Evolutionary conservation across 2,329 filamentous ascomycete species (phyloP), one percentile per base, ranked within the genome.

Genomic region (Talaromyces piceae): DNA sequence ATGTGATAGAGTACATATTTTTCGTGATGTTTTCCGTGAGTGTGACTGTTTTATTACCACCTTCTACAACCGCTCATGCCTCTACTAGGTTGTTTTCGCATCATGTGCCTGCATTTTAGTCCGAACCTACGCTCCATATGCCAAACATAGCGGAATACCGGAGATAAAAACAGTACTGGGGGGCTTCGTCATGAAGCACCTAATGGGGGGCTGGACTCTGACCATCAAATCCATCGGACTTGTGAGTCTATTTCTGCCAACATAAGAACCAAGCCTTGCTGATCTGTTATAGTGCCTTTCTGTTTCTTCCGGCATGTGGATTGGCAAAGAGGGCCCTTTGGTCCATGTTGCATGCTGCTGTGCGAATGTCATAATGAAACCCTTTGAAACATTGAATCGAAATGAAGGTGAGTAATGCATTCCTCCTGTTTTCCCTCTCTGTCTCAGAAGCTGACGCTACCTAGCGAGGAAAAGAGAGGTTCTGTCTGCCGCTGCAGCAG

Each of bases 261-360:
- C 18, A 47, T 8, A 12, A 9, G 20, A 25, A 27, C 20, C 8
- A 31, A 5, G 4, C 4, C 63, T 52, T 66, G 25, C 50, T 61
- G 45, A 57, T 65, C 68, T 41, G 8, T 22, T n/a, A 11, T 54
- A 94, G 82, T 91, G 90, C 66, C 80, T 97, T 30, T 87, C 91
- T 41, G 91, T 96, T 41, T 88, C 88, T 58, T 96, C 91, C 5
- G 91, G 91, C 47, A 84, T 98, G 76, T 97, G 93, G 91, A 75
- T 97, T 12, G 91, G 91, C 27, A 97, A 97, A 68, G 91, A 98
- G 74, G 91, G 91, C 1, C 91, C 91, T 1, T 73, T 97, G 31
- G 91, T 98, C 5, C 91, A 98, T 68, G 91, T 97, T 20, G 91
- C 91, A 54, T 97, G 93, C 71, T 97, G 93, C 68, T 96, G 91